Evolutionary conservation across 345 rosid species (phyloP).

Genomic region (Bretschneidera sinensis): DNA sequence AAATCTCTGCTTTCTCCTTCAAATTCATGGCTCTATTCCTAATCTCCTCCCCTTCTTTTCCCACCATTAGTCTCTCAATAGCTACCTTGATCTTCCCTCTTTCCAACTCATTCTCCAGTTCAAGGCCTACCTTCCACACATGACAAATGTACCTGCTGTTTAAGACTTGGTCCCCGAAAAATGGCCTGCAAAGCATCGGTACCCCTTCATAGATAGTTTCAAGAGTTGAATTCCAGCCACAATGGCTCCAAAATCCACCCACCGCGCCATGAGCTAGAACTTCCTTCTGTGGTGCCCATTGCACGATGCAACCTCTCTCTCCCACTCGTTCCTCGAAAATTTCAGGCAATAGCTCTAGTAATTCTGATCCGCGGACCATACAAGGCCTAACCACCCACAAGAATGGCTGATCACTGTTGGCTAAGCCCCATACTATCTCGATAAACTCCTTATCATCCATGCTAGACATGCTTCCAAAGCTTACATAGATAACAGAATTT

Average conservation of each 20-base stretch:
- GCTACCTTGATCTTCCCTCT: too few relatives aligned
- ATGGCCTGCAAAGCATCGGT: constrained; percentile 41
- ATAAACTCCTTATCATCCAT: constrained; percentile 15
- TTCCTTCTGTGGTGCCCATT: too few relatives aligned
- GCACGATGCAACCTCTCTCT: too few relatives aligned
- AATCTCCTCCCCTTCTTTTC: constrained; percentile 29
- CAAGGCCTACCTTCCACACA: constrained; percentile 31
- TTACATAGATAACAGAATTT: constrained; percentile 37
- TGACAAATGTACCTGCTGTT: constrained; percentile 23
- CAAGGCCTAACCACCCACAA: constrained; percentile 28
- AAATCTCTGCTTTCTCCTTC: constrained; percentile 15
- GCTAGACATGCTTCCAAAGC: constrained; percentile 41
- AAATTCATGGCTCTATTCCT: constrained; percentile 17
- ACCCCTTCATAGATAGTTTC: constrained; percentile 29
- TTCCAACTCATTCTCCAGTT: constrained; percentile 22
- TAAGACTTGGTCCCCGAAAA: constrained; percentile 31
- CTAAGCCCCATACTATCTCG: constrained; percentile 28
- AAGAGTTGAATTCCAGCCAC: too few relatives aligned
- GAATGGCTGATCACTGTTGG: constrained; percentile 24
- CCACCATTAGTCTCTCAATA: constrained; percentile 18
- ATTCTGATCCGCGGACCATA: constrained; percentile 5
- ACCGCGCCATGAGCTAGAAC: too few relatives aligned
- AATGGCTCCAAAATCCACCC: too few relatives aligned
- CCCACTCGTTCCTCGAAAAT: constrained; percentile 24
- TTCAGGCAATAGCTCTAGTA: constrained; percentile 21